Base-by-base conservation (phyloP, 345 rosid genomes). In the Hypericum perforatum region DNA sequence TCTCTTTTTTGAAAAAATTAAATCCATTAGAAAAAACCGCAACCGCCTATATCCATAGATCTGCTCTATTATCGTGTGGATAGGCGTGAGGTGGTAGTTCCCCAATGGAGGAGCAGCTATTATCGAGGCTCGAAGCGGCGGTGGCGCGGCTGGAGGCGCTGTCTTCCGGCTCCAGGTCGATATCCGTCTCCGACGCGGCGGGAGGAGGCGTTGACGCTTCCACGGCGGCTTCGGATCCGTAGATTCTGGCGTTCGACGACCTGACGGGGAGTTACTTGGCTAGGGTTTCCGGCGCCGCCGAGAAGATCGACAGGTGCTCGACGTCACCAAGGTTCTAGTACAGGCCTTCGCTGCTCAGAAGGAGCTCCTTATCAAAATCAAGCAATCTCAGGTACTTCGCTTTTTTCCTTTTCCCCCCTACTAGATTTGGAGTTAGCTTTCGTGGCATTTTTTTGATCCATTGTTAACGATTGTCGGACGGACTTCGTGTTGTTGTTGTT, bases 301-400 rank as follows among this genome's bases (percentile, higher is more conserved):
- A 79, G 82, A 86, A 80, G 72, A 88, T 92, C 62, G 95, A 22
- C 79, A 63, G 69, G 98, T 88, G 63, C 73, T 78, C 46, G 88
- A 80, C 40, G 82, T 69, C 45, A 85, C 92, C 15, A 81, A 77
- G 74, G 37, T 91, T 50, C 58, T 91, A 16, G 71, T 62, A 7
- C 78, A 85, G 56, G 98, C 96, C 12, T 85, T 85, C 59, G 53
- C 58, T 15, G 66, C 69, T 37, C 78, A 85, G 39, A 87, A 74
- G 74, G 84, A 78, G 43, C 83, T 91, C 60, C 88, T 91, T 29
- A 43, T 79, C 59, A 70, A 65, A 50, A 60, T 83, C 65, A 91
- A 81, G 74, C 92, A 82, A 63, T 56, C 80, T 47, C 83, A 79
- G 89, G 98, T 76, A 43, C 5, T 37, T 49, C 5, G 42, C 13